These are phyloP conservation scores for Trichoderma cornu-damae DNA, from an alignment of 2,329 filamentous ascomycete species.

Conservation along the genomic window DNA sequence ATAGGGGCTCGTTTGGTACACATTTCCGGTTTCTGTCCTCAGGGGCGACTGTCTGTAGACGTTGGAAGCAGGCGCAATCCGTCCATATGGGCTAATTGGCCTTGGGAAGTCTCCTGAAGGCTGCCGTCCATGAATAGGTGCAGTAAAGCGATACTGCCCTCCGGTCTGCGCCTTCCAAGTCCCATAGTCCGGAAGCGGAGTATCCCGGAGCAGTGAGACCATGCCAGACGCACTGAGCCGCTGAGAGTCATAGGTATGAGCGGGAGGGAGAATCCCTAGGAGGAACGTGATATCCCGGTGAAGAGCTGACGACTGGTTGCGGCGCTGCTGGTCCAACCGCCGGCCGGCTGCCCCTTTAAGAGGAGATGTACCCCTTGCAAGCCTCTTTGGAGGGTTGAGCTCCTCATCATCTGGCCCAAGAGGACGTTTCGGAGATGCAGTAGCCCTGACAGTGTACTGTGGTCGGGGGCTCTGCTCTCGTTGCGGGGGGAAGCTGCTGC, in stretches of 20 bases:
- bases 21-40: slow-evolving; percentile 39
- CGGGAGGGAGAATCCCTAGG: slow-evolving; percentile 68
- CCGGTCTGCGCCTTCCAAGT: slow-evolving; percentile 47
- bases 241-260: slow-evolving; percentile 65
- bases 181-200: slow-evolving; percentile 58
- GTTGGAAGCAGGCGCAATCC: slow-evolving; percentile 36
- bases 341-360: slow-evolving; percentile 86
- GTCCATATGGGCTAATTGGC: slow-evolving; percentile 46
- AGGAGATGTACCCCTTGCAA: slow-evolving; percentile 84
- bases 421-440: slow-evolving; percentile 57
- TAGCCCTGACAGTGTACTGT: slow-evolving; percentile 43
- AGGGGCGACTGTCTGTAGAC: slow-evolving; percentile 50
- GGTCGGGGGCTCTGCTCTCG: slow-evolving; percentile 43
- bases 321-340: slow-evolving; percentile 71
- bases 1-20: slow-evolving; percentile 29
- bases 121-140: slow-evolving; percentile 37
- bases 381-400: slow-evolving; percentile 72
- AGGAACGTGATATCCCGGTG: slow-evolving; percentile 63
- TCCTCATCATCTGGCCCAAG: slow-evolving; percentile 67
- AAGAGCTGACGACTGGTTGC: slow-evolving; percentile 61
- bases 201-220: slow-evolving; percentile 66
- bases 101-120: slow-evolving; percentile 42
- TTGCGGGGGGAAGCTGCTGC: slow-evolving; percentile 40
- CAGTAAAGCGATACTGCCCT: slow-evolving; percentile 33
- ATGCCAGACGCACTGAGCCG: slow-evolving; percentile 66